Base-by-base conservation (phyloP, 306 rosid genomes). In the Cicer yamashitae region DNA sequence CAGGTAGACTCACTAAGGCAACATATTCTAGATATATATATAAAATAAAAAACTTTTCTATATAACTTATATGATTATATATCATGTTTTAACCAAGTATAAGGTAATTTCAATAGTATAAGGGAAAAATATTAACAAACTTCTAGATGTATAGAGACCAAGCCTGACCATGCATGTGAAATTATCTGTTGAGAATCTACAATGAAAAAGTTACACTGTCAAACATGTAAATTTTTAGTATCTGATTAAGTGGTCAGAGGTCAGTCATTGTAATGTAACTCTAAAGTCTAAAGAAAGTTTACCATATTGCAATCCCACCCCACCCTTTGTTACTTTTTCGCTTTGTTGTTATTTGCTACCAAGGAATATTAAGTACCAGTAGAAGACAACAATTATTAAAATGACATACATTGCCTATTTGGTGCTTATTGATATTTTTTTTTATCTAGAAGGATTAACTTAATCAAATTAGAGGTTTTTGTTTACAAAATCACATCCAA, bases 131-230 rank as follows among this genome's bases (percentile, higher is more conserved):
- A 57, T 14, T 22, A 78, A 62, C 83, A 82, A 82, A 92, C 96
- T 96, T 92, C 93, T 18, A 92, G 81, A 83, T 87, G 91, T 64
- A 92, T 72, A 77, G 93, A 90, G 76, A 84, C 75, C 85, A 92
- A 90, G 76, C 97, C 97, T 58, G 96, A 93, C 92, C 97, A 92
- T 81, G 93, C 97, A 18, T 7, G 71, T 25, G 92, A 87, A 70
- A 92, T 92, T 80, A 92, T 90, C 48, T 44, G 71, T 77, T 87
- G 93, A 83, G 96, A 87, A 79, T 87, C 93, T 92, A 89, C 74
- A 84, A 81, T 39, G 39, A 77, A 44, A 77, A 73, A 43, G 74
- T 57, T 66, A 64, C 13, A 39, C n/a, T 30, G 57, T 66, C 38
- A 74, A 77, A 40, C 34, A 18, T 13, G 10, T 8, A 72, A 62